Base-by-base conservation (phyloP, 2,329 filamentous ascomycete genomes). In the Calonectria multiphialidica region DNA sequence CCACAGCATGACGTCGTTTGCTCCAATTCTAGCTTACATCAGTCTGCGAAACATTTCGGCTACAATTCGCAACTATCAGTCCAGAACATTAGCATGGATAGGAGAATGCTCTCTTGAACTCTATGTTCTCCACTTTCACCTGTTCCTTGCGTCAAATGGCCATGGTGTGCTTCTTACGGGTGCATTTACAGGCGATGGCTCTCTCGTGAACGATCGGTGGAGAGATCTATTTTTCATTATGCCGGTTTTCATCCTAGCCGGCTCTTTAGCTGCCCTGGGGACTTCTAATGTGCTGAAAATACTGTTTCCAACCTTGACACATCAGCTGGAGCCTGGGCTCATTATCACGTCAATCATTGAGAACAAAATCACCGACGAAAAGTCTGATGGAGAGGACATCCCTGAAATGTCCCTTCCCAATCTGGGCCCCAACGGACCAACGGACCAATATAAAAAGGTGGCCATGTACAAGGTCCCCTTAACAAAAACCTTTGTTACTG, bases 111-210 rank as follows among this genome's bases (percentile, higher is more conserved):
- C 89, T 0, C 85, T 92, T 1, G 91, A 93, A 79, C 87, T 89
- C 1, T 91, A 90, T 73, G 84, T 90, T 1, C 82, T 93, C 45
- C 90, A 92, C 70, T 88, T 88, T 77, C 91, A 93, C 76, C 85
- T 92, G 62, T 90, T 90, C 85, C 86, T 92, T 13, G 89, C 89
- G 1, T 89, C 87, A 5, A 89, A 92, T 74, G 87, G 88, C 4
- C 87, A 86, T 47, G 89, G 88, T 0, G 76, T 89, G 2, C 66
- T 79, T 3, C 55, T 79, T 1, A 72, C 76, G 16, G 77, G 72
- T 10, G 66, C 68, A 4, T 78, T 77, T 66, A 35, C 70, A 9
- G 74, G 76, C 0, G 76, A 79, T 1, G 75, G 76, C n/a, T 57
- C 53, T 2, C 72, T 73, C 9, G 70, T 78, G 2, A 70, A 64